Evolutionary conservation across 169 alveolate genomes (phyloP).

Genomic region (Plasmodium fragile): DNA sequence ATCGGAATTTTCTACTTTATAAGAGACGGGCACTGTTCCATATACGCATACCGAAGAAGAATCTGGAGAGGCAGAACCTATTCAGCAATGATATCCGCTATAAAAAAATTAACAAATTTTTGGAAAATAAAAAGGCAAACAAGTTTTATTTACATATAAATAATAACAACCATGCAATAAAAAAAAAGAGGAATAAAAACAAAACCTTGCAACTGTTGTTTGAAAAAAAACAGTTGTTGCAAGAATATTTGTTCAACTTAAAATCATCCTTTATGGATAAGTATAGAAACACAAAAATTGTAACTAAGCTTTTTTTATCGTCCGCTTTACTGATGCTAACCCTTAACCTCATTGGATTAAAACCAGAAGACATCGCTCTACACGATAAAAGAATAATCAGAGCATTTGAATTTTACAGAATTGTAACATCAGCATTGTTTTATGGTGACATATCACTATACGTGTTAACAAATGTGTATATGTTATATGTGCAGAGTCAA

Average conservation of each 20-base stretch:
- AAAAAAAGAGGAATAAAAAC: constrained; percentile 17
- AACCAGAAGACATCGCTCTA: constrained; percentile 73
- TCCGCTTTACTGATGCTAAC: constrained; percentile 31
- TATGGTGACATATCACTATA: constrained; percentile 70
- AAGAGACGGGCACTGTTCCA: constrained; percentile 28
- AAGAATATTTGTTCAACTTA: constrained; percentile 24
- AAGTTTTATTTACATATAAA: constrained; percentile 54
- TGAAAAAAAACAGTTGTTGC: constrained; percentile 8
- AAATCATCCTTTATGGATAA: constrained; percentile 47
- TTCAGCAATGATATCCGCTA: constrained; percentile 17
- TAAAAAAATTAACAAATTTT: constrained; percentile 23
- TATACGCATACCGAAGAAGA: constrained; percentile 46
- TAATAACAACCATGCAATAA: constrained; percentile 21
- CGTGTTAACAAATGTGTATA: constrained; percentile 67
- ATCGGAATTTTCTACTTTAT: constrained; percentile 15
- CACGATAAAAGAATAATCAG: constrained; percentile 65
- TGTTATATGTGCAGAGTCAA: constrained; percentile 63
- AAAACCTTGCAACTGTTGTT: constrained; percentile 13
- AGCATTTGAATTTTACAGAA: constrained; percentile 72
- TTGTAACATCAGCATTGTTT: constrained; percentile 66
- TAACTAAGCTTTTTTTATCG: constrained; percentile 47
- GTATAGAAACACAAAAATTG: constrained; percentile 37
- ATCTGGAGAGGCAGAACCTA: neutral
- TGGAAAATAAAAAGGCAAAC: constrained; percentile 40
- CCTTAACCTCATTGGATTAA: constrained; percentile 49